Evolutionary conservation across 768 basidiomycete species (phyloP).

Genomic region (Lactifluus hygrophoroides): DNA sequence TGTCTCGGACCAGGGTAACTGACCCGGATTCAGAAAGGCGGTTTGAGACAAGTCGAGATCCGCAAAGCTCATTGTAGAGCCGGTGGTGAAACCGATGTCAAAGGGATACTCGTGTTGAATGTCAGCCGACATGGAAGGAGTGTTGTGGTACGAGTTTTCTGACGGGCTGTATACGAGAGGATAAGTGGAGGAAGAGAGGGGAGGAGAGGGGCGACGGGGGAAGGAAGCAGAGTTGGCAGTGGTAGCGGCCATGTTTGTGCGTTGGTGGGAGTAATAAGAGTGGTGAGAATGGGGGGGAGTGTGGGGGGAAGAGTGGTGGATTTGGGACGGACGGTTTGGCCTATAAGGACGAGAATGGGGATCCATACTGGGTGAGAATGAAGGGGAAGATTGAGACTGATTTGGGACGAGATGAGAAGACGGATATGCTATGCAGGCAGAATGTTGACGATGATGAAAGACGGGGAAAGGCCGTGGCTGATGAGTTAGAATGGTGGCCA

Average conservation of each 20-base stretch:
- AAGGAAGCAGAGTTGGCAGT: neutral
- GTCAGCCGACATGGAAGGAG: slow-evolving; percentile 1
- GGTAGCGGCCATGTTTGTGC: neutral
- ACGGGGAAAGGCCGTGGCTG: slow-evolving; percentile 15
- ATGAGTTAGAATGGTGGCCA: slow-evolving; percentile 12
- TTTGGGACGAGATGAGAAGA: slow-evolving; percentile 3
- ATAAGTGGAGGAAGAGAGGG: slow-evolving; percentile 9
- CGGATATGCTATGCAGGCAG: slow-evolving; percentile 9
- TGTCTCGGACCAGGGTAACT: slow-evolving; percentile 12
- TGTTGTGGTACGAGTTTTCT: slow-evolving; percentile 6
- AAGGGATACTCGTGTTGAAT: slow-evolving; percentile 16
- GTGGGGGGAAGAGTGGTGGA: slow-evolving; percentile 1
- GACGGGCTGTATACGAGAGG: slow-evolving; percentile 10
- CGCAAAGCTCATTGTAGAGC: slow-evolving; percentile 3
- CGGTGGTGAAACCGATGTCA: neutral
- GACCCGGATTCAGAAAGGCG: slow-evolving; percentile 12
- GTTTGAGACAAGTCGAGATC: slow-evolving; percentile 12
- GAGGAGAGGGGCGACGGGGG: neutral
- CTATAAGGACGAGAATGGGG: slow-evolving; percentile 16
- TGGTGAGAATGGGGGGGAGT: slow-evolving; percentile 7
- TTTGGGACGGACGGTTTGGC: slow-evolving; percentile 11
- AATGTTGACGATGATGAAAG: slow-evolving; percentile 12
- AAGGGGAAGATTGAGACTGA: slow-evolving; percentile 15
- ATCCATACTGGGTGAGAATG: slow-evolving; percentile 14
- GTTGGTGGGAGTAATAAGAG: neutral